A percentile compares a stretch with the other conserved stretches of the same genome.
Conservation (phyloP, 2,329 filamentous ascomycete genomes). For the Acrodontium crateriforme region DNA sequence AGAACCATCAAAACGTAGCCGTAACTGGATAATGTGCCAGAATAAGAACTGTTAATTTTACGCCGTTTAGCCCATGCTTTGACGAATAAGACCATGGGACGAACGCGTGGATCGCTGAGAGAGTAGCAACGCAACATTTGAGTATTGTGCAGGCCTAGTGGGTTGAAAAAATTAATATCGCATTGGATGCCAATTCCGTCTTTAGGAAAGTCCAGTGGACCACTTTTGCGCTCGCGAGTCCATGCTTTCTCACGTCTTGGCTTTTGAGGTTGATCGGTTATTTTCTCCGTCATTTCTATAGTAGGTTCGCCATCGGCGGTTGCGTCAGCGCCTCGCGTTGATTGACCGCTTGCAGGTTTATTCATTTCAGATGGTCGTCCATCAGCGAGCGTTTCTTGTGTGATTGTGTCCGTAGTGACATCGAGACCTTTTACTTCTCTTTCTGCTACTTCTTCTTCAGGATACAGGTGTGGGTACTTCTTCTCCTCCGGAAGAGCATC, state of each 20-base stretch:
- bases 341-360: neutral
- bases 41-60: conserved; percentile 75
- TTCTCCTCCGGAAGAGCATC: conserved; percentile 41
- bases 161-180: conserved; percentile 83
- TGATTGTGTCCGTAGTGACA: conserved; percentile 2
- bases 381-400: neutral
- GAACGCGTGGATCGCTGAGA: conserved; percentile 61
- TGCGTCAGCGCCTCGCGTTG: neutral
- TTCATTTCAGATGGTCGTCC: neutral
- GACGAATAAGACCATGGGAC: conserved; percentile 67
- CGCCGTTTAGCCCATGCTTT: conserved; percentile 83
- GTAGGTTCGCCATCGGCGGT: neutral
- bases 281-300: neutral
- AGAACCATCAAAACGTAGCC: conserved; percentile 87
- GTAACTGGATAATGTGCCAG: conserved; percentile 76
- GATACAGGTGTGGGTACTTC: conserved; percentile 25
- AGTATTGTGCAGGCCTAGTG: conserved; percentile 73
- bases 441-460: conserved; percentile 9
- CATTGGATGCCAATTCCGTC: conserved; percentile 68
- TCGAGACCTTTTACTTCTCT: neutral
- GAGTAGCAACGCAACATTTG: conserved; percentile 71
- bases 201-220: conserved; percentile 62
- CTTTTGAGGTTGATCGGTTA: neutral
- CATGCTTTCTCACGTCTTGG: conserved; percentile 18
- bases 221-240: conserved; percentile 32